Evolutionary conservation across 805 yeast genomes (phyloP), one percentile per base, ranked within the genome.

Genomic region (Kodamaea kaohsiungensis): DNA sequence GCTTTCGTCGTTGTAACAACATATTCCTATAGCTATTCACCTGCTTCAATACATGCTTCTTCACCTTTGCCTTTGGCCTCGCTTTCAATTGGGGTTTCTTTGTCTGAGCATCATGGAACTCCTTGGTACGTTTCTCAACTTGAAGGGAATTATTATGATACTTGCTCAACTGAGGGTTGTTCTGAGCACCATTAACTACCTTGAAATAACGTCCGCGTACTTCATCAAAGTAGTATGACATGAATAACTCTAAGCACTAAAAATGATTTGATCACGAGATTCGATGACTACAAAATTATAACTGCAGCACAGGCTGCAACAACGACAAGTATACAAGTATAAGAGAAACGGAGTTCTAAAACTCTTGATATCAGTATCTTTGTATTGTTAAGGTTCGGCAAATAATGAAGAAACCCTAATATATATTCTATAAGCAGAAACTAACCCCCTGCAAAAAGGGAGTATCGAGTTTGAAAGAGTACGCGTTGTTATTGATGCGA

Each of bases 111-210:
- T 18, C 40, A 9, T 35, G 42, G 19, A 50, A 50, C 18, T 15
- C 27, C 33, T 50, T 39, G 1, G 53, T 59, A 27, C 77, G 58
- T 45, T 61, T 56, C 42, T 63, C 56, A 12, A 61, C 58, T 48
- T 64, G 67, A 10, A 71, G 61, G 1, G 62, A 22, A 43, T 65
- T 72, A 55, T 72, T 72, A 51, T 70, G 70, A 55, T 73, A 69
- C 27, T 56, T 39, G 30, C 57, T 49, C 37, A 60, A 43, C 16
- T 49, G 49, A n/a, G 56, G 51, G 37, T 53, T 15, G 49, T 50
- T 51, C 3, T 56, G 60, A 47, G 59, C 66, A 1, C 77, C 78
- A 46, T 73, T 72, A 9, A 63, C 58, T 18, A 73, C 65, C 50
- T 67, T 66, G 62, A 73, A 73, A 58, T 71, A 73, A 47, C 63